Percentiles rank a stretch among this genome's conserved stretches.
These are phyloP conservation scores for Fusarium sambucinum DNA, from an alignment of 2,329 filamentous ascomycete genomes.

Conservation along the genomic window DNA sequence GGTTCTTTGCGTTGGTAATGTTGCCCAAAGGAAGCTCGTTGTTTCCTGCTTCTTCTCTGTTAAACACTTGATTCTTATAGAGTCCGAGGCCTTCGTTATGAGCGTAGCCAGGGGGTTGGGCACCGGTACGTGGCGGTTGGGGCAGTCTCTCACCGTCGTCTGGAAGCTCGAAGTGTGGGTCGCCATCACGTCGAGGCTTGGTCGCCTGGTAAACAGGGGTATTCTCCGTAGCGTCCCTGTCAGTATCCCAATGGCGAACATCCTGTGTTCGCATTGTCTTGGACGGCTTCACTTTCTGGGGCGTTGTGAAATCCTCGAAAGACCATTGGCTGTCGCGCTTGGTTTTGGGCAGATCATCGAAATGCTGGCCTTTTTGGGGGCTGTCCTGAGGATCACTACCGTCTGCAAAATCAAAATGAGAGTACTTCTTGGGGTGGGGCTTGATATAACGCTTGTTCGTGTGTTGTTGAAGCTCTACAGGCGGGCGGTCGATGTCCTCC, in stretches of 20 bases:
- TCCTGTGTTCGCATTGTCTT: slow-evolving; percentile 75
- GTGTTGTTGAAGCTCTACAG: slow-evolving; percentile 58
- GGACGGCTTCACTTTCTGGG: slow-evolving; percentile 74
- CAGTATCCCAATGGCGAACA: slow-evolving; percentile 82
- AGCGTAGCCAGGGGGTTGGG: slow-evolving; percentile 64
- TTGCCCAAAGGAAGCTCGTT: slow-evolving; percentile 67
- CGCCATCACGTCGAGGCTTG: slow-evolving; percentile 81
- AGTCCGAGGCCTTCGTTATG: slow-evolving; percentile 76
- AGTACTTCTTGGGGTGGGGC: slow-evolving; percentile 82
- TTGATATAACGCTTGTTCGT: slow-evolving; percentile 64
- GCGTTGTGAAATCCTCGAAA: slow-evolving; percentile 89
- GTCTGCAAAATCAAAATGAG: slow-evolving; percentile 86
- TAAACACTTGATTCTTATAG: slow-evolving; percentile 82
- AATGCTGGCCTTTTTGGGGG: slow-evolving; percentile 56
- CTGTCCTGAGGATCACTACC: slow-evolving; percentile 66
- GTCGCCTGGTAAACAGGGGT: slow-evolving; percentile 70
- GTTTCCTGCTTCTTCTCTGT: slow-evolving; percentile 63
- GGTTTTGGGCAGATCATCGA: slow-evolving; percentile 61
- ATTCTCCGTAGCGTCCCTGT: slow-evolving; percentile 65
- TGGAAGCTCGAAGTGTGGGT: slow-evolving; percentile 84
- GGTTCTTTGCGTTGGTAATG: slow-evolving; percentile 79
- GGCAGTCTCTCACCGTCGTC: slow-evolving; percentile 76
- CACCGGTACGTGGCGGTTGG: slow-evolving; percentile 59
- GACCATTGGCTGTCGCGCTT: slow-evolving; percentile 84
- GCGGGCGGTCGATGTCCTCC: slow-evolving; percentile 56